A percentile compares a stretch with the other conserved stretches of the same genome.
phyloP scores from a whole-genome alignment of 768 basidiomycete genomes.

The Amanita molliuscula region DNA sequence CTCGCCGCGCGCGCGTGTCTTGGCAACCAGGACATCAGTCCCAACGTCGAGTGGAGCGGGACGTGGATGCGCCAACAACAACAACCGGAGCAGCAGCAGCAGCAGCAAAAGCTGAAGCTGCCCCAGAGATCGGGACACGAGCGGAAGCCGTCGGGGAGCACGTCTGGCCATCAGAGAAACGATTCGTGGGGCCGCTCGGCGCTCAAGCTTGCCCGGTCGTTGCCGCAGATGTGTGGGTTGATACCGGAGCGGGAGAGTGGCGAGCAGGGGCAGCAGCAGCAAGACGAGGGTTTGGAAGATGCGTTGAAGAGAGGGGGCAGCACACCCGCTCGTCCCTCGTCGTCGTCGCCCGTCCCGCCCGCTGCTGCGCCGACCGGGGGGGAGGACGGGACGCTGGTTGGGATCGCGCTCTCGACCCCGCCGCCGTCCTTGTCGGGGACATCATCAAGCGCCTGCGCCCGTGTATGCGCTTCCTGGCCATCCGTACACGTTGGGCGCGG shows the following conservation, averaged over 20 bases:
- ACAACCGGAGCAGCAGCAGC: too few species aligned
- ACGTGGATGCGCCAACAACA: neutral
- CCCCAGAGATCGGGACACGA: neutral
- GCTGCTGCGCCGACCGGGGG: slow-evolving; percentile 20
- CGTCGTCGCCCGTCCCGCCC: slow-evolving; percentile 14
- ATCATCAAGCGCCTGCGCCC: neutral
- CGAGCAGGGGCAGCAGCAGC: slow-evolving; percentile 9
- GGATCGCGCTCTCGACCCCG: slow-evolving; percentile 26
- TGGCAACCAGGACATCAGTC: slow-evolving; percentile 51
- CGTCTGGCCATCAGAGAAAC: slow-evolving; percentile 24
- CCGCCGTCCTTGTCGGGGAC: slow-evolving; percentile 11
- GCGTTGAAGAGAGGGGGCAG: slow-evolving; percentile 28
- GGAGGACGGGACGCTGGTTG: slow-evolving; percentile 13
- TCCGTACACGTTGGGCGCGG: slow-evolving; percentile 7
- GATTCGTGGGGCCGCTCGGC: slow-evolving; percentile 35
- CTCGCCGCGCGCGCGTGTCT: slow-evolving; percentile 58
- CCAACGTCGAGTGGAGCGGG: slow-evolving; percentile 18
- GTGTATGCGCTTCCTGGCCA: neutral
- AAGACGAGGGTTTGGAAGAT: slow-evolving; percentile 23
- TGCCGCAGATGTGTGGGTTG: slow-evolving; percentile 18
- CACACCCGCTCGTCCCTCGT: slow-evolving; percentile 25
- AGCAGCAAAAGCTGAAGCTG: neutral
- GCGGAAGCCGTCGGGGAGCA: neutral
- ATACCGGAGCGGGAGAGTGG: slow-evolving; percentile 1
- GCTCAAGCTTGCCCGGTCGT: slow-evolving; percentile 27